Percentiles rank a stretch among this genome's conserved stretches.
Evolutionary conservation across 352 stramenopile genomes (phyloP).

Genomic region (Phytophthora quininea): DNA sequence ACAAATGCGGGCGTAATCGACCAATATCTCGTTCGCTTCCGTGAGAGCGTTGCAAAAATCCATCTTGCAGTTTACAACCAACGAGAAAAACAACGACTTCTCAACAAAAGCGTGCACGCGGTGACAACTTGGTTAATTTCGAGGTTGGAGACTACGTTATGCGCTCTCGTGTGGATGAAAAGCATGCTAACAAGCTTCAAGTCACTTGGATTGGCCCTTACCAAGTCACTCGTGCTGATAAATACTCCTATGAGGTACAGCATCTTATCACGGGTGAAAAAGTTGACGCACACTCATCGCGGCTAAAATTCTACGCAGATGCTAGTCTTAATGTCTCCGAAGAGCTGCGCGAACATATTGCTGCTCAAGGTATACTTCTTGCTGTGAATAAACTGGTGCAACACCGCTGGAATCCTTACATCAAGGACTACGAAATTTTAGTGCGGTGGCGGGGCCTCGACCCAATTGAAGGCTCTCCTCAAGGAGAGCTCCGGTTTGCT

Average conservation of each 20-base stretch:
- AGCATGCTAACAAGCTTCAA: conserved; percentile 14
- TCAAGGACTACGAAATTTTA: conserved; percentile 15
- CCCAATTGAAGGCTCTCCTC: conserved; percentile 16
- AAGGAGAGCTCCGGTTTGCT: too few species aligned
- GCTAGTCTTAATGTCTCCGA: background rate
- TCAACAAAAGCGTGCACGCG: conserved; percentile 13
- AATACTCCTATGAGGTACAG: conserved; percentile 14
- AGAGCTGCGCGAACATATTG: conserved; percentile 12
- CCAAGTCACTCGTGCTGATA: conserved; percentile 1
- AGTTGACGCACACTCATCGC: conserved; percentile 9
- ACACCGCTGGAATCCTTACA: conserved; percentile 7
- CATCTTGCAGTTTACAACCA: conserved; percentile 1
- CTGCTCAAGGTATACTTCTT: conserved; percentile 8
- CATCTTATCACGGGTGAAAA: conserved; percentile 16
- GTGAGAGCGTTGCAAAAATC: conserved; percentile 6
- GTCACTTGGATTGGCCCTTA: conserved; percentile 22
- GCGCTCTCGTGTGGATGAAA: conserved; percentile 13
- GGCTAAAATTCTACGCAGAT: conserved; percentile 20
- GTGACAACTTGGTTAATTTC: conserved; percentile 19
- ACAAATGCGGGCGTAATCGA: background rate
- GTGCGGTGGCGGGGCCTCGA: conserved; percentile 13
- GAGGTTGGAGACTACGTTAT: conserved; percentile 11
- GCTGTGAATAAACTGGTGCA: conserved; percentile 8
- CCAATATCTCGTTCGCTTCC: background rate
- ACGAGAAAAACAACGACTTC: conserved; percentile 5